phyloP scores from a whole-genome alignment of 352 stramenopile species.

The Pilasporangium apinafurcum region DNA sequence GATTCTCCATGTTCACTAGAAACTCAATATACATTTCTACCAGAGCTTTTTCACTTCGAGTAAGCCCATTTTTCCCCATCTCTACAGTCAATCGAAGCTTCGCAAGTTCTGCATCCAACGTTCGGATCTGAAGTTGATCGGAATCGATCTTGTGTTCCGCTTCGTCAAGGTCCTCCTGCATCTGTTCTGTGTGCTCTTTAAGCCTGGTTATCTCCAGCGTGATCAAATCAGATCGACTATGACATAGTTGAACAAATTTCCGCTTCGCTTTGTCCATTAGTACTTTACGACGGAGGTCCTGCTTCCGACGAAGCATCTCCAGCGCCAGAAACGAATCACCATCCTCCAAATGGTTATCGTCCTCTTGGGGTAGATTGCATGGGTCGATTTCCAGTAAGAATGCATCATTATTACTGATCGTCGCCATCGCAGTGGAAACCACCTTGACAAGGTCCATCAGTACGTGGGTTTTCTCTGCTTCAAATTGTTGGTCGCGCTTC shows the following conservation, averaged over 20 bases:
- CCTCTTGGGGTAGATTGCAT: constrained; percentile 19
- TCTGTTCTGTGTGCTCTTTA: constrained; percentile 24
- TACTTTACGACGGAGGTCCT: constrained; percentile 60
- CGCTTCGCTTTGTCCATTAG: constrained; percentile 70
- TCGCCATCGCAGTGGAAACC: constrained; percentile 47
- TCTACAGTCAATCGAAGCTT: constrained; percentile 66
- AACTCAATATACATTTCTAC: constrained; percentile 11
- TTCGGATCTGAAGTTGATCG: constrained; percentile 52
- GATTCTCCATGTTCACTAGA: not conserved
- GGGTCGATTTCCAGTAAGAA: constrained; percentile 47
- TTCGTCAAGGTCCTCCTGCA: constrained; percentile 50
- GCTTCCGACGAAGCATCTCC: constrained; percentile 65
- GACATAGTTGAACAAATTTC: constrained; percentile 59
- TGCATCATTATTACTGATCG: constrained; percentile 38
- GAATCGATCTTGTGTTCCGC: constrained; percentile 73
- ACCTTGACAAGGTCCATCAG: constrained; percentile 47
- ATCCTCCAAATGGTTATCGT: constrained; percentile 9
- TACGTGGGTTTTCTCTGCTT: constrained; percentile 39
- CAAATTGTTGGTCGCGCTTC: constrained; percentile 58
- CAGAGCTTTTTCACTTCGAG: constrained; percentile 36
- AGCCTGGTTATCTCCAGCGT: constrained; percentile 51
- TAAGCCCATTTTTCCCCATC: constrained; percentile 44
- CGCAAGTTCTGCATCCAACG: constrained; percentile 48
- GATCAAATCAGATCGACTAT: constrained; percentile 52
- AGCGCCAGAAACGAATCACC: constrained; percentile 30